Percentiles rank a stretch among this genome's conserved stretches.
phyloP scores from a whole-genome alignment of 2,329 filamentous ascomycete genomes.

The Fusarium sp. region DNA sequence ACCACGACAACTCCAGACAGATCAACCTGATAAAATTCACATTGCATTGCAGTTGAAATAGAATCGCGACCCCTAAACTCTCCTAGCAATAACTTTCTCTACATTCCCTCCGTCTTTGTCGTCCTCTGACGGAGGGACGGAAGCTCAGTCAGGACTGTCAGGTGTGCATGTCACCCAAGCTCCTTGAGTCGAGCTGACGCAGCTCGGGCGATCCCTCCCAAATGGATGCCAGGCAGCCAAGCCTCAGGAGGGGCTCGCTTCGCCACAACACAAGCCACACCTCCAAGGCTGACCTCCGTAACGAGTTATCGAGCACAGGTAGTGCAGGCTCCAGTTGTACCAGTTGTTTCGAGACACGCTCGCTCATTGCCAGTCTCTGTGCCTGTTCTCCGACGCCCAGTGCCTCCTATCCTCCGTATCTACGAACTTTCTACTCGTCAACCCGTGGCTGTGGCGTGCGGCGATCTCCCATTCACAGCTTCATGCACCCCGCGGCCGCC shows the following conservation, averaged over 20 bases:
- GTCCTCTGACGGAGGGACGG: background rate
- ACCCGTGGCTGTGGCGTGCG: constrained; percentile 21
- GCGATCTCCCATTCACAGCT: constrained; percentile 26
- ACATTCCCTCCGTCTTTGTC: background rate
- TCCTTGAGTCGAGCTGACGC: constrained; percentile 35
- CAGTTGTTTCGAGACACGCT: constrained; percentile 38
- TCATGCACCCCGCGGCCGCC: constrained; percentile 46
- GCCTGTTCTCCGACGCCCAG: background rate
- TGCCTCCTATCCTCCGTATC: background rate
- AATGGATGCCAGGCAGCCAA: constrained; percentile 3
- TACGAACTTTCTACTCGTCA: background rate
- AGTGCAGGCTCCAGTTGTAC: constrained; percentile 45
- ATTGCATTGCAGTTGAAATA: constrained; percentile 1
- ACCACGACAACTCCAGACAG: background rate
- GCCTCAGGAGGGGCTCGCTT: constrained; percentile 38
- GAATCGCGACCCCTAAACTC: background rate
- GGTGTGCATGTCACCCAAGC: constrained; percentile 35
- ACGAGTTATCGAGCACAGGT: constrained; percentile 40
- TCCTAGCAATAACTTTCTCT: background rate
- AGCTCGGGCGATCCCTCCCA: constrained; percentile 20
- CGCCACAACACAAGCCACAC: constrained; percentile 43
- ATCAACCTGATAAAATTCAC: background rate
- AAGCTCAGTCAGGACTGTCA: background rate
- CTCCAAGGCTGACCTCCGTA: constrained; percentile 47
- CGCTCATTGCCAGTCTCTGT: constrained; percentile 32